Percentiles rank a stretch among this genome's conserved stretches.
These are phyloP conservation scores for Torulaspora globosa DNA, from an alignment of 1,139 yeast genomes.

Conservation along the genomic window DNA sequence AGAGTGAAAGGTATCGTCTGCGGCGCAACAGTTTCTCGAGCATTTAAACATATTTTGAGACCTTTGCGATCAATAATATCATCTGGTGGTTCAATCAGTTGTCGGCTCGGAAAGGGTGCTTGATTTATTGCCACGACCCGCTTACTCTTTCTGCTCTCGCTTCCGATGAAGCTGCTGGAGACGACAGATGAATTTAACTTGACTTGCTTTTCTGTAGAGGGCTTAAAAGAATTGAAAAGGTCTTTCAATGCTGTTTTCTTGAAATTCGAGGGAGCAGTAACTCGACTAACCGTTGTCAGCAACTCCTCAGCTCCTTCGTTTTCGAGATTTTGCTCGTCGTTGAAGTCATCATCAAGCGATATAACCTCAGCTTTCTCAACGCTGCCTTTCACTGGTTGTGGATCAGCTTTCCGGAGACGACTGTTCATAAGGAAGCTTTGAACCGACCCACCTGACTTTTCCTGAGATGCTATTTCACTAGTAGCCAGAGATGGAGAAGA, in stretches of 20 bases:
- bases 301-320: background rate
- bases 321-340: constrained; percentile 1
- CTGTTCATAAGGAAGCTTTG: constrained; percentile 23
- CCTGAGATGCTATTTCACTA: constrained; percentile 6
- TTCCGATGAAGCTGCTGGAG: background rate
- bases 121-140: constrained; percentile 11
- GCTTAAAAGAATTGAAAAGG: constrained; percentile 17
- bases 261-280: constrained; percentile 11
- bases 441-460: constrained; percentile 16
- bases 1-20: constrained; percentile 1
- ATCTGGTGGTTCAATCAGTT: constrained; percentile 16
- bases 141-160: constrained; percentile 17
- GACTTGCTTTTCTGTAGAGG: constrained; percentile 5
- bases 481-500: constrained; percentile 13
- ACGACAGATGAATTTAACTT: constrained; percentile 5
- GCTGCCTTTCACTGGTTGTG: constrained; percentile 2
- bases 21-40: background rate
- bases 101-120: constrained; percentile 24
- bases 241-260: constrained; percentile 25
- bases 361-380: constrained; percentile 7
- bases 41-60: constrained; percentile 4
- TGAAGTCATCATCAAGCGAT: constrained; percentile 10
- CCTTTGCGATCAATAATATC: constrained; percentile 2
- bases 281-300: constrained; percentile 11
- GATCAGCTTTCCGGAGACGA: constrained; percentile 9